Base-by-base conservation (phyloP, 2,329 filamentous ascomycete species). In the Hymenoscyphus fructigenus region DNA sequence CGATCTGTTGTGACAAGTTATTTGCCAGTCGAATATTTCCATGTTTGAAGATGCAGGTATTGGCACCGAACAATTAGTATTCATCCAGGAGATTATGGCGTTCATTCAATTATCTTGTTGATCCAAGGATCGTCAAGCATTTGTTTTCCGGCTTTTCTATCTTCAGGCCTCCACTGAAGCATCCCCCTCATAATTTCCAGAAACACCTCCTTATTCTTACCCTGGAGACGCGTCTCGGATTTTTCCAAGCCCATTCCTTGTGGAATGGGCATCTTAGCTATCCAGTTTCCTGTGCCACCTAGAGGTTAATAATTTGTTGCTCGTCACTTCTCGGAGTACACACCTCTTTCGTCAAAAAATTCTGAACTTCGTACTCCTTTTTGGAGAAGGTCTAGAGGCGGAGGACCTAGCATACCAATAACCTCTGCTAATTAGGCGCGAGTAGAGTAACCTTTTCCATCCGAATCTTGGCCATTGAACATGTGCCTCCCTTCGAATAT, bases 401-500 rank as follows among this genome's bases (percentile, higher is more conserved):
- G 65, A n/a, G 63, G 63, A 44, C 68, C 67, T 17, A 68, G 47
- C 29, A 67, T 60, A 9, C 50, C 62, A 28, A 70, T 60, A 14
- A 66, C 32, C 47, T 70, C 68, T 23, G 65, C 50, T n/a, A 70
- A 61, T 65, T 68, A 67, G 10, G 67, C 63, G 12, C 63, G 61
- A 28, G 61, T 68, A 26, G 61, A 61, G 41, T 67, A 67, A 2
- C 28, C 53, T 26, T 61, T 60, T 17, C 47, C 53, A 44, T 61
- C 61, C 2, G 64, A 57, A 50, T 69, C 59, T 12, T 68, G 41
- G 15, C 66, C 60, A 55, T 64, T 73, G 62, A 84, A 84, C 20
- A 84, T 69, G n/a, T 76, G 77, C 0, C 68, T 74, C 1, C 79
- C 79, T 72, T 84, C 78, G 60, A 79, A 84, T 0, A 84, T 53